phyloP scores from a whole-genome alignment of 306 rosid genomes.

The Mucuna pruriens region DNA sequence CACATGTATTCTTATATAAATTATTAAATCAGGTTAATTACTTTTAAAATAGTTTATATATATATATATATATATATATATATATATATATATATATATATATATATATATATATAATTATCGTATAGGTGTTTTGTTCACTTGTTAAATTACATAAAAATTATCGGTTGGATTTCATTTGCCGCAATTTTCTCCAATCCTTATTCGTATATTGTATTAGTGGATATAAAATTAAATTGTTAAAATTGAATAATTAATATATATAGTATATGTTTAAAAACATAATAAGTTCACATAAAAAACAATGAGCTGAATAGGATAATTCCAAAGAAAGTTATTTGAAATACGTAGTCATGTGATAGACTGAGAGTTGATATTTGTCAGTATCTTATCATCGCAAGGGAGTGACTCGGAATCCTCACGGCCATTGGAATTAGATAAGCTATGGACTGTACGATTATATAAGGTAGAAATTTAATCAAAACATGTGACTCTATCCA shows the following conservation, averaged over 20 bases:
- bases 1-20: not conserved
- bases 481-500: conserved; percentile 38
- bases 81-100: not conserved
- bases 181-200: not conserved
- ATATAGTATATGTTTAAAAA: not conserved
- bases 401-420: conserved; percentile 37
- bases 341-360: conserved; percentile 33
- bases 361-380: conserved; percentile 24
- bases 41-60: not conserved
- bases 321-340: conserved; percentile 24
- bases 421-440: conserved; percentile 51
- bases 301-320: not conserved
- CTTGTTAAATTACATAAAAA: not conserved
- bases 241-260: not conserved
- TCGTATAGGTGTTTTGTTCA: not conserved
- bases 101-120: not conserved
- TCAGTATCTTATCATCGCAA: conserved; percentile 30
- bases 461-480: conserved; percentile 37
- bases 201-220: not conserved
- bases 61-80: not conserved
- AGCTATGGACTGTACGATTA: conserved; percentile 7
- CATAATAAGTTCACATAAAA: not conserved
- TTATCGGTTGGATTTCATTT: not conserved
- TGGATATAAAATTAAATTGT: not conserved
- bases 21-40: not conserved